Evolutionary conservation across 192 early-diverging fungal species (phyloP).

Genomic region (Coemansia sp.): DNA sequence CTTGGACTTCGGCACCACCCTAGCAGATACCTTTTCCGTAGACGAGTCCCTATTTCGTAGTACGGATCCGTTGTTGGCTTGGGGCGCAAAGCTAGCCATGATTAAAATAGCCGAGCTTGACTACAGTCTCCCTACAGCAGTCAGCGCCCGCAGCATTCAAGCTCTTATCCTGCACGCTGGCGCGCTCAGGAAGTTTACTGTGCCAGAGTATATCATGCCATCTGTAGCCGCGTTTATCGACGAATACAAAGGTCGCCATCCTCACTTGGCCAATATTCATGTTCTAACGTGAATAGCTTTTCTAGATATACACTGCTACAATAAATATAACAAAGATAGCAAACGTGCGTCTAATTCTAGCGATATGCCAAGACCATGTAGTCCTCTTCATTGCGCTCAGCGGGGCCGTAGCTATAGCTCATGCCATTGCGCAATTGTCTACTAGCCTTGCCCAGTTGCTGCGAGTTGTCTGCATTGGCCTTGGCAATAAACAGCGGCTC

Average conservation of each 20-base stretch:
- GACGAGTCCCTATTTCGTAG: no score
- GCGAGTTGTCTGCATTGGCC: constrained; percentile 13
- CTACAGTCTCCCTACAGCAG: no score
- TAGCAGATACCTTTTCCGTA: no score
- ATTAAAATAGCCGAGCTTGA: no score
- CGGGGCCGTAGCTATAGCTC: constrained; percentile 28
- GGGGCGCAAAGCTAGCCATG: no score
- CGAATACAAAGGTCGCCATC: background rate
- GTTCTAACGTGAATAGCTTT: background rate
- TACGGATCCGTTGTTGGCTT: no score
- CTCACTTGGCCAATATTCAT: background rate
- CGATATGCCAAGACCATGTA: no score
- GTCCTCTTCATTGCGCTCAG: constrained; percentile 16
- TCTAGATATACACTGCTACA: background rate
- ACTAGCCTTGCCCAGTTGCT: constrained; percentile 51
- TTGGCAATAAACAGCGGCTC: constrained; percentile 42
- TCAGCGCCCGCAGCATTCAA: no score
- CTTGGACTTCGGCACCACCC: no score
- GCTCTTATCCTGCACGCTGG: background rate
- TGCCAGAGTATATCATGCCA: background rate
- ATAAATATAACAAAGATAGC: no score
- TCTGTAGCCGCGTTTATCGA: no score
- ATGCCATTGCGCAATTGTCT: constrained; percentile 32
- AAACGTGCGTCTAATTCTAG: no score
- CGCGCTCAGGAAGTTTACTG: background rate